Evolutionary conservation across 2,329 filamentous ascomycete species (phyloP), one percentile per base, ranked within the genome.

Genomic region (Amauroascus niger): DNA sequence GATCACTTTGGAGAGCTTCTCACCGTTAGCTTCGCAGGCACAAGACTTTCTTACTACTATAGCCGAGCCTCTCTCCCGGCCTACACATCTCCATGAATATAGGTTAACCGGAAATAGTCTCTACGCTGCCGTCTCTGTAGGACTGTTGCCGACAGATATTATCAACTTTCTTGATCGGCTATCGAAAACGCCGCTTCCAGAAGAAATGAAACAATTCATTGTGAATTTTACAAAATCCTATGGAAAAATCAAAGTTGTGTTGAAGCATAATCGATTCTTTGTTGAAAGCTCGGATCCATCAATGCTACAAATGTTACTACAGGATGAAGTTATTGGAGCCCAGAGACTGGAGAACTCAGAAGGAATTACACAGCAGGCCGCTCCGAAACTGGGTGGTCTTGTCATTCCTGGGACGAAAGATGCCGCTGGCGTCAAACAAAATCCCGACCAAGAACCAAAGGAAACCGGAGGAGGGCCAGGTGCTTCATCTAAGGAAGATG

Each of bases 1-100:
- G 59, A 93, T 97, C 65, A 93, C 94, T 28, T 77, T 97, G 41
- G 91, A 98, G 75, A 95, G 89, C 62, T 97, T 96, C 73, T 91
- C 87, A 50, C 87, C 90, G 1, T 76, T 93, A 54, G 89, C 91
- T 54, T 80, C 85, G 54, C 85, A 90, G 64, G 91, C 88, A 0
- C 89, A 95, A 66, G 89, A 95, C 67, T 95, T 98, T 67, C 76
- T 98, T 55, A 95, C 94, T 63, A 95, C 93, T 45, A 91, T 98
- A 61, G 88, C 91, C 58, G 91, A 98, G 72, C 93, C 91, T 16
- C 77, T 91, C 55, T 96, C 90, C 33, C 83, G 91, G 56, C 91
- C 93, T 55, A 86, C 83, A 4, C 91, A 89, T 65, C 81, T 97
- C 59, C 93, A 97, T 74, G 91, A 98, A 71, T 97, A 97, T 70